Evolutionary conservation across 2,329 filamentous ascomycete genomes (phyloP), one percentile per base, ranked within the genome.

Genomic region (Capronia coronata): DNA sequence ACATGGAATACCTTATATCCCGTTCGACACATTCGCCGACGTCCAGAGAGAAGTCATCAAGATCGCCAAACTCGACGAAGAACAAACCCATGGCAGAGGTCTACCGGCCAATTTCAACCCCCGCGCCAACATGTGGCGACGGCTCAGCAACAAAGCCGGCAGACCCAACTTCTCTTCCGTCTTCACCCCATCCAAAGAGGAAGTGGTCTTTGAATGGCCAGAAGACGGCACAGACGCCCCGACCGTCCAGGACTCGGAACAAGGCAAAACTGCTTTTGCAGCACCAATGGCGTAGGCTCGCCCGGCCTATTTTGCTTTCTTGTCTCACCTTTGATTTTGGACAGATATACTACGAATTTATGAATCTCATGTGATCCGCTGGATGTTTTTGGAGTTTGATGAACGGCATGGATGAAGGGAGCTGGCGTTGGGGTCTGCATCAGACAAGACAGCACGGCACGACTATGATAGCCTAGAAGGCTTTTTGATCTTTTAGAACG

Each of bases 1-100:
- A 63, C 73, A 84, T 65, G 67, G 69, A 30, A 80, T 85, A 54
- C 50, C 72, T 1, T 81, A 82, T 63, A 76, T 76, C 25, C 69
- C 79, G 0, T 85, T 82, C 61, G 79, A 84, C 62, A 82, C 77
- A 0, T 85, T 85, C 60, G 75, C 77, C 39, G 82, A 83, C 63
- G 78, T 86, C 60, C 77, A 83, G 67, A 67, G 61, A 23, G 79
- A 83, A 64, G 72, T 84, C 48, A 68, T 74, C 63, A 70, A 67
- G 48, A 78, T 85, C 58, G 74, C 72, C 37, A 70, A 71, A 51
- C 75, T 83, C 61, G 81, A 85, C 61, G 73, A 79, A 56, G 67
- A 73, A 62, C 75, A 77, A 70, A 85, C 81, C 0, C 71, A 74
- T 42, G 81, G 81, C 43, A 65, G 70, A 49, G 82, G 82, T 32